Evolutionary conservation across 495 filamentous ascomycete genomes (phyloP).

Genomic region (Aspergillus sclerotioniger): DNA sequence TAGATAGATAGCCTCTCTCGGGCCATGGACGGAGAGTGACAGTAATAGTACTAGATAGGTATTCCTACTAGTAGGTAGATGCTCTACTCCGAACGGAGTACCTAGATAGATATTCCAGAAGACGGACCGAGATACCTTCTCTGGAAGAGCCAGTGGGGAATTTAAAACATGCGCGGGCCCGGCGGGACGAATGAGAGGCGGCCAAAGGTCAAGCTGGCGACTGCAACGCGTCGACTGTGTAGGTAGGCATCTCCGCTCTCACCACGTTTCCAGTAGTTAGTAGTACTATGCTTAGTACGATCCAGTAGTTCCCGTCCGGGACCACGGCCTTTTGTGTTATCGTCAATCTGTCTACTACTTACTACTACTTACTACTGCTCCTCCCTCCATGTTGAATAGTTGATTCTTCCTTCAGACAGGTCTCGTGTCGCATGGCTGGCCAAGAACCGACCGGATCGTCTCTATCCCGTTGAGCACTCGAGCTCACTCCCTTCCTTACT

Average conservation of each 20-base stretch:
- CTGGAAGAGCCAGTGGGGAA: not conserved
- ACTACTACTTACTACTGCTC: not conserved
- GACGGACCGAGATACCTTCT: no score
- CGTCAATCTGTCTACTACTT: constrained; percentile 1
- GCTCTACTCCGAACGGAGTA: no score
- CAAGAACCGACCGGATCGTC: constrained; percentile 26
- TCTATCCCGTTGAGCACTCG: constrained; percentile 21
- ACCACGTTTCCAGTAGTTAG: constrained; percentile 9
- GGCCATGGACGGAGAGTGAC: no score
- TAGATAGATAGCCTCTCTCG: no score
- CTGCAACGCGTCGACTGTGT: constrained; percentile 17
- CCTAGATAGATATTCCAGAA: no score
- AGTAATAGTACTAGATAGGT: no score
- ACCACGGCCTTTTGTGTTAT: no score
- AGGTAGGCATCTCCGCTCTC: constrained; percentile 5
- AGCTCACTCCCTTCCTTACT: constrained; percentile 13
- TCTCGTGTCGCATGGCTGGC: constrained; percentile 35
- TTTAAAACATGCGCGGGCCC: not conserved
- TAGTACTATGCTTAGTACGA: no score
- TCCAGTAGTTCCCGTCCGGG: no score
- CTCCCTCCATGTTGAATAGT: constrained; percentile 14
- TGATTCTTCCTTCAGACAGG: constrained; percentile 8
- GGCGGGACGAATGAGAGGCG: constrained; percentile 3
- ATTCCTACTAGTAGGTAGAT: no score
- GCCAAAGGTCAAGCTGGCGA: constrained; percentile 47